Conservation (phyloP, 805 yeast genomes). For the Cyberlindnera saturnus region DNA sequence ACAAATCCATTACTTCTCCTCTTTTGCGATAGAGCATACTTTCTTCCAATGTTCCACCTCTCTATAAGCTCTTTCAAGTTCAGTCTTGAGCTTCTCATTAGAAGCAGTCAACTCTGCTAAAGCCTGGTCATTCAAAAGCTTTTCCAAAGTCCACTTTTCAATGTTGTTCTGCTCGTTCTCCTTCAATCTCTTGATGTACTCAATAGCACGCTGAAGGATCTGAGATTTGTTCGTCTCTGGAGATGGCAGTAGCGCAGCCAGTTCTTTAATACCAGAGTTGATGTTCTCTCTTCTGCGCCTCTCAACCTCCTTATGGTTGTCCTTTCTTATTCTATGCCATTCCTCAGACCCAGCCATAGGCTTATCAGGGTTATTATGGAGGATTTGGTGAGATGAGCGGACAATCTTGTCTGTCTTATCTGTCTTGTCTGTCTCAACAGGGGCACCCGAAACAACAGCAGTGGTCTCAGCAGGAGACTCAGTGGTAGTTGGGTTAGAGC, state of each 20-base stretch:
- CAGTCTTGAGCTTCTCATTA: constrained; percentile 82
- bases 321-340: constrained; percentile 78
- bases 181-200: constrained; percentile 81
- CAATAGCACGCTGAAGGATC: constrained; percentile 81
- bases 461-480: background rate
- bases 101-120: constrained; percentile 77
- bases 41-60: constrained; percentile 83
- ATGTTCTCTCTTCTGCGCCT: constrained; percentile 86
- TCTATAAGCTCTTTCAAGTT: constrained; percentile 85
- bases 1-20: constrained; percentile 3
- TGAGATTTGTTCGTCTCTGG: constrained; percentile 88
- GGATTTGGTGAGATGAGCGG: constrained; percentile 8
- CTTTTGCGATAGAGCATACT: constrained; percentile 14
- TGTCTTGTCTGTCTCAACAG: constrained; percentile 2
- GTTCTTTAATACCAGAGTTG: constrained; percentile 77
- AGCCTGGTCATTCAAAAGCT: constrained; percentile 86
- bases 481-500: background rate
- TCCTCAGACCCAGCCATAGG: constrained; percentile 75
- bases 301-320: constrained; percentile 94
- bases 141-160: constrained; percentile 94
- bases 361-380: constrained; percentile 27
- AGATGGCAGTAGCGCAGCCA: constrained; percentile 73
- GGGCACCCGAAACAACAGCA: background rate
- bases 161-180: constrained; percentile 85
- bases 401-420: background rate